Percentiles rank a stretch among this genome's conserved stretches.
phyloP scores from a whole-genome alignment of 345 rosid genomes.

The Eutrema heterophyllum region DNA sequence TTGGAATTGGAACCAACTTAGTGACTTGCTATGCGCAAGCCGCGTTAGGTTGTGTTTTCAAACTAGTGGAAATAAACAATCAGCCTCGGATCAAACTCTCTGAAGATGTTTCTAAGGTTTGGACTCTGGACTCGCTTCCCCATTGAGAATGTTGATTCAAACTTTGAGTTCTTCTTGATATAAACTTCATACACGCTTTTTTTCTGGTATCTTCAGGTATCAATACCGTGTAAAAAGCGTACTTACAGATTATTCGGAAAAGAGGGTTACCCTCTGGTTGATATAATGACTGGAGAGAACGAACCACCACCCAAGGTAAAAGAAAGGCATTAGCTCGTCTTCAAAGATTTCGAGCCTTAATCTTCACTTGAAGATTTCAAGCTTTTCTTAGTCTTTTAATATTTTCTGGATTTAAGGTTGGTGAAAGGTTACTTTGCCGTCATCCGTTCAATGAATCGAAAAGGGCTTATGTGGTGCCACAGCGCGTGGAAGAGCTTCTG shows the following conservation, averaged over 20 bases:
- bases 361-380: not conserved
- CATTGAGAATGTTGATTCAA: not conserved
- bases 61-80: constrained; percentile 87
- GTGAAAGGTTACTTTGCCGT: constrained; percentile 84
- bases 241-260: constrained; percentile 71
- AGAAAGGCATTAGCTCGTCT: not conserved
- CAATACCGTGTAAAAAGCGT: constrained; percentile 90
- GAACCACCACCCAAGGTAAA: constrained; percentile 85
- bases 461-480: constrained; percentile 92
- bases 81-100: constrained; percentile 98
- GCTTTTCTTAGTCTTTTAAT: not conserved
- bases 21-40: constrained; percentile 96
- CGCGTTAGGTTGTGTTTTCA: constrained; percentile 95
- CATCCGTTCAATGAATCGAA: constrained; percentile 97
- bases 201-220: constrained; percentile 44
- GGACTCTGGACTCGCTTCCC: not conserved
- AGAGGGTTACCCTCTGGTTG: constrained; percentile 94
- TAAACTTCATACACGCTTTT: not conserved
- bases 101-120: constrained; percentile 97
- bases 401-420: constrained; percentile 45
- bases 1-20: constrained; percentile 87
- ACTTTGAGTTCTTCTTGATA: not conserved
- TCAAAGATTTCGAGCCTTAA: not conserved
- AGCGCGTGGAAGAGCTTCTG: constrained; percentile 82
- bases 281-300: constrained; percentile 88